Base-by-base conservation (phyloP, 2,329 filamentous ascomycete species). In the Incumbomyces lentus region DNA sequence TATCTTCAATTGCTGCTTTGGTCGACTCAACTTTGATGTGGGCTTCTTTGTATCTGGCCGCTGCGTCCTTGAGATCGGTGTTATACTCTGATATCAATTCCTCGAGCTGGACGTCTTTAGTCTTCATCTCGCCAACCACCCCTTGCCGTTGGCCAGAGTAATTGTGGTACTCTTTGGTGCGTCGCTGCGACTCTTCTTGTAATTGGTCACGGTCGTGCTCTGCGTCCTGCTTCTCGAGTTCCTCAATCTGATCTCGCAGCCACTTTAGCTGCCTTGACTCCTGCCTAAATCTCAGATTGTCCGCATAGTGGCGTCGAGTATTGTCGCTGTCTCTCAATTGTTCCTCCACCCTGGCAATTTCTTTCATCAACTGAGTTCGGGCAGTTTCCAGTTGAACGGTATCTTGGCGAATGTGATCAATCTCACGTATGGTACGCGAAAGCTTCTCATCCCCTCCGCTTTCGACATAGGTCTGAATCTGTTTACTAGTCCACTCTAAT, bases 21-120 rank as follows among this genome's bases (percentile, higher is more conserved):
- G 87, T 95, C 1, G 89, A 93, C 68, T 81, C 86, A 1, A 95
- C 86, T 56, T 84, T 84, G 68, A 96, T 87, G 62, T 94, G 86
- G 6, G 84, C 78, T 67, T 94, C 82, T 56, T 87, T 86, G 67
- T 89, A 96, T 56, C 85, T 83, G 34, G 72, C 64, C 36, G 81
- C 81, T 11, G 90, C 87, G 60, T 90, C 78, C 60, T 87, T 82
- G 70, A 95, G 95, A 55, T 95, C 84, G 8, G 81, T 79, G 40
- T 93, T 76, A 77, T 83, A 98, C 57, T 95, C 86, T 10, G 76
- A 69, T 19, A 87, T 65, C n/a, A 89, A 71, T 47, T 83, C 74
- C 43, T 70, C 70, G 6, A 95, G 72, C 58, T 94, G 82, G 48
- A 84, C 77, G 60, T 96, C 88, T 61, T 94, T 93, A 46, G 82